Evolutionary conservation across 108 stramenopile genomes (phyloP), one percentile per base, ranked within the genome.

Genomic region (Stephanodiscus minutulus): DNA sequence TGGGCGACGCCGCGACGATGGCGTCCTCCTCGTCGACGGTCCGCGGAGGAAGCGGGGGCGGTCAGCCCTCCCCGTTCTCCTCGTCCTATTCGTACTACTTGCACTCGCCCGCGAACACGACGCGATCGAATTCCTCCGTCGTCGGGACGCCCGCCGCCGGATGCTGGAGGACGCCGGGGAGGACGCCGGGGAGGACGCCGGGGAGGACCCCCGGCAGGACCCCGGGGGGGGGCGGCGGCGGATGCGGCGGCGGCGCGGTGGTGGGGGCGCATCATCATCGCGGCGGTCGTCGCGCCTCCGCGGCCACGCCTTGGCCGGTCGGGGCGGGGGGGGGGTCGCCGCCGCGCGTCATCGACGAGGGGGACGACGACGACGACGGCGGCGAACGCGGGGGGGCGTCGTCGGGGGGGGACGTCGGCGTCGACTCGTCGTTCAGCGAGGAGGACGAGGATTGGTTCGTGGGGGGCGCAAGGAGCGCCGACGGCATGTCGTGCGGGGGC

Each of bases 1-100:
- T 91, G 29, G 83, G 82, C 17, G 85, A 88, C 61, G 88, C 82
- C 24, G 76, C 76, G 50, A 65, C 70, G 15, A 63, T 81, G 54
- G 74, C 67, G 1, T 76, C 80, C 0, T 58, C 76, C 0, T 64
- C 80, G 18, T 50, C 21, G n/a, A n/a, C n/a, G n/a, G 62, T 9
- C 43, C 43, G 20, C 37, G 62, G 22, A 39, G 21, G 17, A 28
- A 29, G 68, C 39, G 72, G 54, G 20, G 47, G 27, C 58, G 5
- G 31, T 33, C 31, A 33, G 29, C 48, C 50, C 35, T 25, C 31
- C 18, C 44, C 64, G 61, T 68, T 12, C 36, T 52, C 24, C 58
- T 37, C 60, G 6, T 8, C 29, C 15, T 17, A 25, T 24, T n/a
- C 31, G 46, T 39, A 35, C 54, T 41, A 25, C 66, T 13, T 15